A percentile compares a stretch with the other conserved stretches of the same genome.
Conservation (phyloP, 176 grass and related monocot genomes). For the Panicum miliaceum region DNA sequence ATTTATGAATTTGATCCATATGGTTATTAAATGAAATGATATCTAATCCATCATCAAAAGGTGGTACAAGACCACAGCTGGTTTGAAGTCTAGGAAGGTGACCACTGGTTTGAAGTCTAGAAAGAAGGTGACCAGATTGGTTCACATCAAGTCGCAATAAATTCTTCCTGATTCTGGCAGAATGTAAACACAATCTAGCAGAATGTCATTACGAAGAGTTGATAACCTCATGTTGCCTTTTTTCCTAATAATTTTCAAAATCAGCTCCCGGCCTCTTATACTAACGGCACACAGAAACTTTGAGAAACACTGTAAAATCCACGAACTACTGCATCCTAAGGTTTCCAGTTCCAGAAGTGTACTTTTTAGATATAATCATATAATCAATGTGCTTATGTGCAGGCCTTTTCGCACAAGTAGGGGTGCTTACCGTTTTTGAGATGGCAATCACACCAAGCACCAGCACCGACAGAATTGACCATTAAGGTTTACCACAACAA, state of each 20-base stretch:
- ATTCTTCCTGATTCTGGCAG: neutral
- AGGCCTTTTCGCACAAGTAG: too few relatives aligned
- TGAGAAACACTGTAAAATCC: neutral
- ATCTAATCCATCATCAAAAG: neutral
- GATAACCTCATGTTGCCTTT: neutral
- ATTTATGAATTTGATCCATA: neutral
- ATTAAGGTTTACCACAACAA: slow-evolving; percentile 20
- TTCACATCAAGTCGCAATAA: neutral
- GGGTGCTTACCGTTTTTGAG: too few relatives aligned
- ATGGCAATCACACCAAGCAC: neutral
- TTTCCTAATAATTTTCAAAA: neutral
- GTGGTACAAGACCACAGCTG: neutral
- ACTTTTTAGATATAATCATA: neutral
- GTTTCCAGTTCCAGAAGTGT: neutral
- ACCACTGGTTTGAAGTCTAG: neutral
- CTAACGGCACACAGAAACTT: neutral
- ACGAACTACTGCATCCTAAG: neutral
- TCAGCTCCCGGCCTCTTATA: neutral
- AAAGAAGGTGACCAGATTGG: neutral
- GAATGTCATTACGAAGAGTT: neutral
- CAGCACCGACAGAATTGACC: neutral
- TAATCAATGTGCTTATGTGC: too few relatives aligned
- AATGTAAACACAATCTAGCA: slow-evolving; percentile 28
- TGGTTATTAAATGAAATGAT: neutral
- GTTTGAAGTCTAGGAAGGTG: too few relatives aligned